These are phyloP conservation scores for Verticillium zaregamsianum DNA, from an alignment of 2,329 filamentous ascomycete genomes.

Conservation along the genomic window DNA sequence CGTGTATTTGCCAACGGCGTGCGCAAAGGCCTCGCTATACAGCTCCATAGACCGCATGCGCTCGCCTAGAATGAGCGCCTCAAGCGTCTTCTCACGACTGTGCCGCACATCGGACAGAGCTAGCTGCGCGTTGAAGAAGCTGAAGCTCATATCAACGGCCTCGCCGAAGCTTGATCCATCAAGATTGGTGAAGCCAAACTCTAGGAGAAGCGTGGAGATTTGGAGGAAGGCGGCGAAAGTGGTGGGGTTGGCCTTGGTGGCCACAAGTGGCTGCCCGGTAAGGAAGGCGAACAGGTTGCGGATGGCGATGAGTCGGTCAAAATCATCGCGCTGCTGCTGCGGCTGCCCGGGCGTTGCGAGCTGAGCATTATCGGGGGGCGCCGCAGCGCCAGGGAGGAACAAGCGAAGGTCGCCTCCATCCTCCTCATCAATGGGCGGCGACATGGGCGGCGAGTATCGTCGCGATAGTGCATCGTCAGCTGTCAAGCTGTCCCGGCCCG, in stretches of 20 bases:
- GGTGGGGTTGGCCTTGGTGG: constrained; percentile 46
- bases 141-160: constrained; percentile 60
- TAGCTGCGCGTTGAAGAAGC: constrained; percentile 73
- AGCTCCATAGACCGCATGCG: constrained; percentile 75
- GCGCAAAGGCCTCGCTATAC: constrained; percentile 88
- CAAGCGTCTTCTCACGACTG: constrained; percentile 83
- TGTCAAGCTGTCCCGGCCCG: constrained; percentile 41
- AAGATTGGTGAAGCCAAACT: constrained; percentile 53
- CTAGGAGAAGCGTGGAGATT: constrained; percentile 48
- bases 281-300: constrained; percentile 65
- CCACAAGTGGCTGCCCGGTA: constrained; percentile 59
- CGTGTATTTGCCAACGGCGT: constrained; percentile 83
- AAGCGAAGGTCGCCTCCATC: constrained; percentile 41
- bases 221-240: constrained; percentile 51
- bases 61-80: constrained; percentile 86
- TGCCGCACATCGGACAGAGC: constrained; percentile 73
- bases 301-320: constrained; percentile 54
- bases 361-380: constrained; percentile 31
- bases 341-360: constrained; percentile 25
- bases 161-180: constrained; percentile 58
- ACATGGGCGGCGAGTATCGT: constrained; percentile 28
- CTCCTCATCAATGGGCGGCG: constrained; percentile 26
- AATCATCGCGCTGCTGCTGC: constrained; percentile 28
- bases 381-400: constrained; percentile 42
- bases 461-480: constrained; percentile 41